Base-by-base conservation (phyloP, 371 early-diverging fungal species). In the Phascolomyces articulosus region DNA sequence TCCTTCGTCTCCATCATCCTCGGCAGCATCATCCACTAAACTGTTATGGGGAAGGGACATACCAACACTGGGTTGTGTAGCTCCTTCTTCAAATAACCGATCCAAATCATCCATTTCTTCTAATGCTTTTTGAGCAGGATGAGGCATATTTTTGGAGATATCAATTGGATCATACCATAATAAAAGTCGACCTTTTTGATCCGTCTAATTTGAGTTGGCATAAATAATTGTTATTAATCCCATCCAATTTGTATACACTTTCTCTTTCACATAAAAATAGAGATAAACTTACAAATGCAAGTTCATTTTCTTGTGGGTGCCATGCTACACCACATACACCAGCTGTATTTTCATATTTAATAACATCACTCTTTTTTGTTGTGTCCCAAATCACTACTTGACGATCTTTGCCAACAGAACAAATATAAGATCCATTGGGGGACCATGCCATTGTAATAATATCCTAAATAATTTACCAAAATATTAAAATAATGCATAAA, bases 371-470 rank as follows among this genome's bases (percentile, higher is more conserved):
- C 41, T 65, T 61, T 21, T 58, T 66, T 51, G 66, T 68, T 2
- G 72, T 67, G 15, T 80, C 72, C 90, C 90, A 91, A 24, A 91
- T 68, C 23, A 74, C 71, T 4, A 89, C 20, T 29, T 75, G 68
- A 8, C 68, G 71, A 53, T 84, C 79, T 8, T 49, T 57, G n/a
- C 74, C 68, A 28, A 69, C 67, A 7, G 85, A 69, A 0, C 81
- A 85, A 9, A 91, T 48, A 51, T 85, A 85, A 4, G 70, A 54
- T 1, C 92, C 90, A 44, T 86, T 86, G 9, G 85, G 80, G 8
- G 89, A 89, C 88, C 87, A 91, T 18, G 79, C 69, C 13, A 89
- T 27, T 0, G 75, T 68, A n/a, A 63, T 69, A 1, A 85, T 69
- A 24, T 59, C 58, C 70, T 77, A 67, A 1, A 85, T 68, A 24